Percentiles rank a stretch among this genome's conserved stretches.
Conservation (phyloP, 1,284 basidiomycete genomes). For the Cryptococcus deneoformans region DNA sequence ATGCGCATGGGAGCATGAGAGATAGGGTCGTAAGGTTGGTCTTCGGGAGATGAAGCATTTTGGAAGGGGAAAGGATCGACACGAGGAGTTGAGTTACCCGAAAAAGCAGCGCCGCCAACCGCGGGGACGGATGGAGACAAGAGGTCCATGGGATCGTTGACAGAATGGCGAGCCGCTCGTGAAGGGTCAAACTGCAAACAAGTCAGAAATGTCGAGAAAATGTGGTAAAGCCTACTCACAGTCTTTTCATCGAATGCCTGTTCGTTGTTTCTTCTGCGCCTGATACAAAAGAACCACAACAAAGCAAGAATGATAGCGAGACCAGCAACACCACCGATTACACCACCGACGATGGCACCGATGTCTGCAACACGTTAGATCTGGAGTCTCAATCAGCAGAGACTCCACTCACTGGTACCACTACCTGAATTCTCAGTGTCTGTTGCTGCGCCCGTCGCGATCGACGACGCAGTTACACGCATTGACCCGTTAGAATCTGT, state of each 20-base stretch:
- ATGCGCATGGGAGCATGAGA: conserved; percentile 31
- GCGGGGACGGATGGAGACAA: conserved; percentile 29
- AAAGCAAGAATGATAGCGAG: conserved; percentile 33
- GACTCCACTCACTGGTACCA: conserved; percentile 15
- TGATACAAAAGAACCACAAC: conserved; percentile 40
- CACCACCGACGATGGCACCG: conserved; percentile 49
- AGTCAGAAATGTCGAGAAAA: neutral
- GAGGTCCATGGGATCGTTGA: conserved; percentile 41
- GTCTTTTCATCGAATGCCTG: conserved; percentile 50
- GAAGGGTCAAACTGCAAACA: conserved; percentile 39
- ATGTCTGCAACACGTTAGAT: conserved; percentile 23
- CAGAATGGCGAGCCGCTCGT: conserved; percentile 37
- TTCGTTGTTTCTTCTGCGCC: conserved; percentile 27
- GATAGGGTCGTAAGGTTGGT: conserved; percentile 23
- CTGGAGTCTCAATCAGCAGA: neutral
- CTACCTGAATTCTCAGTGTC: conserved; percentile 1
- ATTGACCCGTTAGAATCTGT: conserved; percentile 19
- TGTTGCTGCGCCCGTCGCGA: conserved; percentile 5
- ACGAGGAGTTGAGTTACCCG: conserved; percentile 6
- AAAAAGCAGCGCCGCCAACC: conserved; percentile 18
- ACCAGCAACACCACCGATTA: conserved; percentile 42
- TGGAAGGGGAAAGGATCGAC: conserved; percentile 34
- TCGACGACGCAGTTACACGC: conserved; percentile 14
- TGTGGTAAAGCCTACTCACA: conserved; percentile 19
- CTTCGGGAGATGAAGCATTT: neutral